Evolutionary conservation across 345 rosid species (phyloP).

Genomic region (Lepidium sativum): DNA sequence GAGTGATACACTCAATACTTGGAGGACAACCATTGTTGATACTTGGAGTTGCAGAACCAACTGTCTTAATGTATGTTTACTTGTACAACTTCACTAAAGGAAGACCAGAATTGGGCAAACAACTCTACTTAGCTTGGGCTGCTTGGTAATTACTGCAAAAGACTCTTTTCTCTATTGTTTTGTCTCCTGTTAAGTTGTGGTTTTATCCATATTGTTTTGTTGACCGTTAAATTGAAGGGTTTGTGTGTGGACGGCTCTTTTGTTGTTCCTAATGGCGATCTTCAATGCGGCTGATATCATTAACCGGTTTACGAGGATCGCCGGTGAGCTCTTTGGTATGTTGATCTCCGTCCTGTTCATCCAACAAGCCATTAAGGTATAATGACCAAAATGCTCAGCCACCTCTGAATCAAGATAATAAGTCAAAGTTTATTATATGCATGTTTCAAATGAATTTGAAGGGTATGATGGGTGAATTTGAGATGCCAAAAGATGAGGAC

Average conservation of each 20-base stretch:
- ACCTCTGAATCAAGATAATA: not conserved
- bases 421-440: not conserved
- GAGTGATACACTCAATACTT: slow-evolving; percentile 65
- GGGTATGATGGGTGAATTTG: slow-evolving; percentile 69
- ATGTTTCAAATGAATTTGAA: not conserved
- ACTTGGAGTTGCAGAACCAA: slow-evolving; percentile 87
- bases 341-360: slow-evolving; percentile 71
- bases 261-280: slow-evolving; percentile 58
- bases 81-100: slow-evolving; percentile 63
- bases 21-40: slow-evolving; percentile 83
- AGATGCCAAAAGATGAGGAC: slow-evolving; percentile 39
- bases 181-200: not conserved
- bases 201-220: not conserved
- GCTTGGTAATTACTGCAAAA: slow-evolving; percentile 46
- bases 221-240: slow-evolving; percentile 43
- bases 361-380: slow-evolving; percentile 74
- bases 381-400: not conserved
- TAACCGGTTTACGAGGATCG: slow-evolving; percentile 70
- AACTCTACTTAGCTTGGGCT: slow-evolving; percentile 78
- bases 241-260: slow-evolving; percentile 80
- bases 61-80: slow-evolving; percentile 71
- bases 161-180: not conserved
- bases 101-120: slow-evolving; percentile 46
- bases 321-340: slow-evolving; percentile 86
- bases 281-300: slow-evolving; percentile 54